Evolutionary conservation across 2,329 filamentous ascomycete species (phyloP), one percentile per base, ranked within the genome.

Genomic region (Colletotrichum truncatum): DNA sequence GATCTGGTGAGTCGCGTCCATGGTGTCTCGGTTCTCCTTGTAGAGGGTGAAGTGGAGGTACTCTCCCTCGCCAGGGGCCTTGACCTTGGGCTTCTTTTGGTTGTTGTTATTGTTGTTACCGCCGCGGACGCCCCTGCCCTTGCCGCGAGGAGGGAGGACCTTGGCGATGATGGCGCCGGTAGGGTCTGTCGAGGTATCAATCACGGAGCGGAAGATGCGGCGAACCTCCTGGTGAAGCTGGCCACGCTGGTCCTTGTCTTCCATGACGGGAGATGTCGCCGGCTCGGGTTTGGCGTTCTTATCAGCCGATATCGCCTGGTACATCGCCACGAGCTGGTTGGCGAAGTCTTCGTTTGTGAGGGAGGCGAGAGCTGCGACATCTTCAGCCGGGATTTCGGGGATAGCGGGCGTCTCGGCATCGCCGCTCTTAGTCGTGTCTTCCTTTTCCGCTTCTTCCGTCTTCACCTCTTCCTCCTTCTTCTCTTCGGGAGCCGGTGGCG

Each of bases 11-110:
- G 97, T 84, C 0, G 93, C 91, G 71, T 98, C 94, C 92, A 97
- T 97, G 1, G 94, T 98, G 75, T 98, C 94, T 74, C 95, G 94
- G 80, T 98, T 98, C 80, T 97, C 94, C 80, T 98, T 98, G 86
- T 95, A 97, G 54, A 98, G 84, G 0, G 93, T 95, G 76, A 97
- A 97, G 76, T 97, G 94, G 12, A 97, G 81, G 76, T 93, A 96
- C 51, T 94, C 91, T 16, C 92, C 93, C 85, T 76, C 66, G 63
- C 72, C 70, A 68, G 67, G 54, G 49, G 59, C 65, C n/a, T 48
- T 49, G 26, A 60, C 51, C 51, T 64, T 67, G 64, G 51, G 49
- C 34, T 65, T 58, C 49, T 58, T 57, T 23, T 64, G 64, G 14
- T 56, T 56, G 51, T 52, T 67, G 58, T 71, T 68, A 46, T 72